phyloP scores from a whole-genome alignment of 352 stramenopile genomes.

The Lagenidium sp. region DNA sequence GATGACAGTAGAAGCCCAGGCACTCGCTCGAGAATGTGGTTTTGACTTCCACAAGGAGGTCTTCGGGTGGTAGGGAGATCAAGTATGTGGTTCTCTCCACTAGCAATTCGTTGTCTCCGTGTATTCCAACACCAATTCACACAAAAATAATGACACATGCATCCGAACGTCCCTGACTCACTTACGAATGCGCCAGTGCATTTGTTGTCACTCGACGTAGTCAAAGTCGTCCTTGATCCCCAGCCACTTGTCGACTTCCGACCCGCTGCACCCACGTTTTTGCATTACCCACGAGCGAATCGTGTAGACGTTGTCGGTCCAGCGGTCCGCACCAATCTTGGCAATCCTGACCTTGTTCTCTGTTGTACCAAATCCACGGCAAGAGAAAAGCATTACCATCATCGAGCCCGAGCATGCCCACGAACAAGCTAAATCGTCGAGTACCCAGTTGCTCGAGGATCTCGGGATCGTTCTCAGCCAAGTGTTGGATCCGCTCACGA shows the following conservation, averaged over 20 bases:
- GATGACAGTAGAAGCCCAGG: constrained; percentile 60
- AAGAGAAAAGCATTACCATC: neutral
- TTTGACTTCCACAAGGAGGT: constrained; percentile 84
- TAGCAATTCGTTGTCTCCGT: too few relatives aligned
- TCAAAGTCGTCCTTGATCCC: constrained; percentile 83
- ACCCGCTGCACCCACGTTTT: constrained; percentile 53
- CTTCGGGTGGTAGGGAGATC: constrained; percentile 67
- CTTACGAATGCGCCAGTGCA: too few relatives aligned
- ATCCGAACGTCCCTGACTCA: too few relatives aligned
- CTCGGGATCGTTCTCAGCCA: constrained; percentile 68
- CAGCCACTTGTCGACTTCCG: constrained; percentile 83
- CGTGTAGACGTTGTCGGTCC: constrained; percentile 83
- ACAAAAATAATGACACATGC: too few relatives aligned
- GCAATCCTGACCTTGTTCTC: constrained; percentile 46
- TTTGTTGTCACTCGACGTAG: constrained; percentile 49
- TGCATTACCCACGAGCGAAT: constrained; percentile 73
- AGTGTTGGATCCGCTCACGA: constrained; percentile 42
- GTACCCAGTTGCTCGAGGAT: constrained; percentile 51
- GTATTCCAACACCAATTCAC: too few relatives aligned
- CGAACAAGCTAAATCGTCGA: too few relatives aligned
- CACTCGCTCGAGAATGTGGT: constrained; percentile 42
- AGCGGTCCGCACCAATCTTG: constrained; percentile 66
- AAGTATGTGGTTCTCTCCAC: too few relatives aligned
- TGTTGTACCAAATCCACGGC: too few relatives aligned
- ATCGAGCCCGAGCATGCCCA: too few relatives aligned